These are phyloP conservation scores for Lactarius hengduanensis DNA, from an alignment of 768 basidiomycete species.

Conservation along the genomic window DNA sequence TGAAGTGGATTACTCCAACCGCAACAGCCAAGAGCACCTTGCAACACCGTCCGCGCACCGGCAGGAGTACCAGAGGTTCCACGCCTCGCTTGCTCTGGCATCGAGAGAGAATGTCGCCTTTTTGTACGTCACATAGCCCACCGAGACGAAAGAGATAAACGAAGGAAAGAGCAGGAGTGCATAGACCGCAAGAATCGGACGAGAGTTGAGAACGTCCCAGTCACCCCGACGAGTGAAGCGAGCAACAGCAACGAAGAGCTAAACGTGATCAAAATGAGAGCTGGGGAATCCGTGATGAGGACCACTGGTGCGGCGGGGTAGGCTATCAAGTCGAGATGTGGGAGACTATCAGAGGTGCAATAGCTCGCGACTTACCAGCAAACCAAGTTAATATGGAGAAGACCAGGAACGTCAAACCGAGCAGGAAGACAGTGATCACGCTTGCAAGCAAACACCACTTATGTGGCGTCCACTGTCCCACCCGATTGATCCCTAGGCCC, in stretches of 20 bases:
- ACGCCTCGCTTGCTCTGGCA: constrained; percentile 63
- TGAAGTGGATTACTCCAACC: constrained; percentile 63
- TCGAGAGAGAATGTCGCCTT: constrained; percentile 59
- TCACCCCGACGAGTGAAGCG: constrained; percentile 57
- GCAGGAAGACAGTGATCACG: constrained; percentile 51
- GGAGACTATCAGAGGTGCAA: not conserved
- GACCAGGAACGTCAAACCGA: constrained; percentile 50
- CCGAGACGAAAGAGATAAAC: constrained; percentile 52
- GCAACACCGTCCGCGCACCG: constrained; percentile 53
- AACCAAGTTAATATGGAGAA: constrained; percentile 61
- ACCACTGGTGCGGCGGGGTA: constrained; percentile 64
- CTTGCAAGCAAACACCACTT: constrained; percentile 64
- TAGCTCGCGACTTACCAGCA: constrained; percentile 40
- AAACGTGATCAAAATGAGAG: constrained; percentile 56
- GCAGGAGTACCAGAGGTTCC: constrained; percentile 64
- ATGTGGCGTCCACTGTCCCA: constrained; percentile 55
- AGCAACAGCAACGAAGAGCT: constrained; percentile 56
- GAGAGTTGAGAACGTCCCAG: constrained; percentile 61
- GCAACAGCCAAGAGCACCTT: constrained; percentile 63
- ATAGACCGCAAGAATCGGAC: constrained; percentile 66
- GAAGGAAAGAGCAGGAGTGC: constrained; percentile 66
- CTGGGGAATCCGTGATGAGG: constrained; percentile 55
- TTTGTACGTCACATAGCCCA: constrained; percentile 67
- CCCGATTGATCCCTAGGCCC: constrained; percentile 40
- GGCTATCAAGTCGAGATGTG: constrained; percentile 38